A percentile compares a stretch with the other conserved stretches of the same genome.
Evolutionary conservation across 1,284 basidiomycete species (phyloP).

Genomic region (Cutaneotrichosporon sp.): DNA sequence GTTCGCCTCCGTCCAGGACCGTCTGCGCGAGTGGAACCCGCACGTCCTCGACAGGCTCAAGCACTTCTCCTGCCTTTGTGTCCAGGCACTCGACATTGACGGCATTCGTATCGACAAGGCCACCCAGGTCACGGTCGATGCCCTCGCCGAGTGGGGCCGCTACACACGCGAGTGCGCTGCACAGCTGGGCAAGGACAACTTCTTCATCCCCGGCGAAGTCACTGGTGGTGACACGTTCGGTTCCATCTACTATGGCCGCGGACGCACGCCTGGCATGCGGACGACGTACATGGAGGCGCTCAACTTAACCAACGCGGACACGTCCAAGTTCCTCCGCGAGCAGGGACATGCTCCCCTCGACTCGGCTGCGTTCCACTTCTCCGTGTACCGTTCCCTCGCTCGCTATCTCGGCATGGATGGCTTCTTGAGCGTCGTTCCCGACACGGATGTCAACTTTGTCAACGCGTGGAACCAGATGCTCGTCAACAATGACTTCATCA

Average conservation of each 20-base stretch:
- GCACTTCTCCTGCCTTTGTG: conserved; percentile 76
- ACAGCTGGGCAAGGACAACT: conserved; percentile 74
- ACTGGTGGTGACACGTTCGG: conserved; percentile 93
- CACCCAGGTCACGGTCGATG: conserved; percentile 82
- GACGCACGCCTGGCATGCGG: conserved; percentile 67
- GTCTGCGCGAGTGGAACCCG: conserved; percentile 83
- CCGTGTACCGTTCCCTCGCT: conserved; percentile 76
- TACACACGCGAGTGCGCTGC: conserved; percentile 71
- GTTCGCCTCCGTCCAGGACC: conserved; percentile 91
- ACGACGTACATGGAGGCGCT: conserved; percentile 67
- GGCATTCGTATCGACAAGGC: conserved; percentile 93
- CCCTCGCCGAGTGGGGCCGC: conserved; percentile 72
- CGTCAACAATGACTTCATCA: conserved; percentile 80
- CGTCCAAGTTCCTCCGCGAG: conserved; percentile 76
- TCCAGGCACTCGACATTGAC: conserved; percentile 82
- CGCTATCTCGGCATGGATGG: conserved; percentile 92
- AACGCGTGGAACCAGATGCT: conserved; percentile 88
- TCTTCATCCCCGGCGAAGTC: conserved; percentile 86
- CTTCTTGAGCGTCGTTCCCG: conserved; percentile 82
- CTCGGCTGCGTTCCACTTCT: conserved; percentile 84
- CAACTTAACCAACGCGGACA: conserved; percentile 58
- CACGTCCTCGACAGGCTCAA: conserved; percentile 72
- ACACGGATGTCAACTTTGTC: conserved; percentile 75
- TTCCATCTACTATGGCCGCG: conserved; percentile 80
- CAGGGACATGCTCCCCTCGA: conserved; percentile 67